phyloP scores from a whole-genome alignment of 208 protist species.

The Wallacemonas collosoma region DNA sequence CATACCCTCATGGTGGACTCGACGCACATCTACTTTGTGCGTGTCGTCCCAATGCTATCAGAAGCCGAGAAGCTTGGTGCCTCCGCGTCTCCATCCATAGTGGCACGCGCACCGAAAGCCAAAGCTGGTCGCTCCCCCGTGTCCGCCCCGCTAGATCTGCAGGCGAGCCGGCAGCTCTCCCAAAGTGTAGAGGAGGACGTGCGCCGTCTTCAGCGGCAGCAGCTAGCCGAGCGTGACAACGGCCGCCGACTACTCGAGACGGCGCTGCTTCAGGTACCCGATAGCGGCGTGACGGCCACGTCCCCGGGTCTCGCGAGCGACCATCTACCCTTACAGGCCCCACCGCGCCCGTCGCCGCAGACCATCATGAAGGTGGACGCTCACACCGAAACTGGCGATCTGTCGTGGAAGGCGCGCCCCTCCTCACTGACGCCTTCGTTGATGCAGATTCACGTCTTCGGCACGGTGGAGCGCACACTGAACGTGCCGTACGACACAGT shows the following conservation, averaged over 20 bases:
- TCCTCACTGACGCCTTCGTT: background rate
- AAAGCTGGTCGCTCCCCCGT: background rate
- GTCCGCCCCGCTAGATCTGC: background rate
- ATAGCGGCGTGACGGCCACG: constrained; percentile 8
- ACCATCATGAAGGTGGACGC: background rate
- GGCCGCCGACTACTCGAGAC: constrained; percentile 1
- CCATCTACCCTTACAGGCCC: background rate
- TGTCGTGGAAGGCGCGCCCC: background rate
- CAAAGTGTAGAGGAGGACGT: background rate
- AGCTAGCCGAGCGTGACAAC: constrained; percentile 16
- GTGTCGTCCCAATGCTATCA: constrained; percentile 26
- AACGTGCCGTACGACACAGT: constrained; percentile 47
- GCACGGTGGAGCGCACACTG: constrained; percentile 58
- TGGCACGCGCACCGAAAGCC: background rate
- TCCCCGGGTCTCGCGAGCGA: background rate
- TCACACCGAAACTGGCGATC: too few species aligned
- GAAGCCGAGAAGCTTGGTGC: background rate
- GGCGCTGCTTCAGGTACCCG: constrained; percentile 2
- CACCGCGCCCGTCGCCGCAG: background rate
- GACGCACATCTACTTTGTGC: constrained; percentile 68
- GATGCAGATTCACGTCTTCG: constrained; percentile 44
- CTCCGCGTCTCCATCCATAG: too few species aligned
- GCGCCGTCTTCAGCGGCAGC: constrained; percentile 8
- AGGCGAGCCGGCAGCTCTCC: background rate
- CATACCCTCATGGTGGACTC: constrained; percentile 82